Percentiles rank a stretch among this genome's conserved stretches.
Conservation (phyloP, 2,329 filamentous ascomycete genomes). For the Dendrostoma leiphaemia region DNA sequence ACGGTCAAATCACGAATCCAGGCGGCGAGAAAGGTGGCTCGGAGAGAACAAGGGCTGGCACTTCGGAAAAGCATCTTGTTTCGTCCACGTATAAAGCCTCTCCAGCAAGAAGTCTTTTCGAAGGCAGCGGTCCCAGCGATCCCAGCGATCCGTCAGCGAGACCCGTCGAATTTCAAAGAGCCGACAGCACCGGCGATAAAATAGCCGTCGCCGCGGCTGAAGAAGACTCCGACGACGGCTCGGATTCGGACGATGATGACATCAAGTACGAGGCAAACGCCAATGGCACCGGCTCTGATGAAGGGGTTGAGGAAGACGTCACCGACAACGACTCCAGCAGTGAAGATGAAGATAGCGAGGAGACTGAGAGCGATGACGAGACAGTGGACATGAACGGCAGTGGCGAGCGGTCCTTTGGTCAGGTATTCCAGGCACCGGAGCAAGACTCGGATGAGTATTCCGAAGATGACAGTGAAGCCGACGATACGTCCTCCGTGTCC, state of each 20-base stretch:
- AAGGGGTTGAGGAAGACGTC: not conserved
- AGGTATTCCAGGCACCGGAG: constrained; percentile 12
- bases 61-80: too few relatives aligned
- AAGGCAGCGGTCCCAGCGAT: too few relatives aligned
- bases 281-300: not conserved
- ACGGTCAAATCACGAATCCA: too few relatives aligned
- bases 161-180: not conserved
- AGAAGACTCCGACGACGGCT: not conserved
- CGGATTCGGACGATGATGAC: constrained; percentile 2
- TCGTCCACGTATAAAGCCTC: too few relatives aligned
- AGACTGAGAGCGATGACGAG: not conserved
- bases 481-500: not conserved
- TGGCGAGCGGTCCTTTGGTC: not conserved
- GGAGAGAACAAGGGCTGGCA: too few relatives aligned
- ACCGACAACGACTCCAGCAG: constrained; percentile 4
- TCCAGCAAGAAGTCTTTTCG: too few relatives aligned
- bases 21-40: too few relatives aligned
- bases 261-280: constrained; percentile 15
- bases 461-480: not conserved
- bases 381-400: not conserved
- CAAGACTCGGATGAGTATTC: not conserved
- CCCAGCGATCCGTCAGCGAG: not conserved
- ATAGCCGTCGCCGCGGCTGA: not conserved
- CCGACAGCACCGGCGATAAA: not conserved
- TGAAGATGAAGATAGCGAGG: not conserved